Evolutionary conservation across 192 early-diverging fungal genomes (phyloP).

Genomic region (Lunasporangiospora selenospora): DNA sequence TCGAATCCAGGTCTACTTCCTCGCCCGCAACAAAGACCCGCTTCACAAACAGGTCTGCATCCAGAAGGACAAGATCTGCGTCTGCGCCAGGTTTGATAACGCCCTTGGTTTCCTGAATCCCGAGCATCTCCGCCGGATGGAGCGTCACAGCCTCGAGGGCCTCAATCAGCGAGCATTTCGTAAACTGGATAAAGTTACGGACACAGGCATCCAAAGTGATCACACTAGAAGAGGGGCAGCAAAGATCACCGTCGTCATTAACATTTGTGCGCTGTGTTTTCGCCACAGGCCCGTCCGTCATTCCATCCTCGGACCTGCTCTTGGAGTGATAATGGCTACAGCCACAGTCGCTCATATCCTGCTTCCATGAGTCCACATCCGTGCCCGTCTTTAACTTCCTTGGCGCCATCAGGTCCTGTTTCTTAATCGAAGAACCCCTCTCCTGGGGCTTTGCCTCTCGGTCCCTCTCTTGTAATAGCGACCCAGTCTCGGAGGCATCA

Average conservation of each 20-base stretch:
- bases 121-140: conserved; percentile 77
- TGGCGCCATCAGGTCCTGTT: no score
- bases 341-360: no score
- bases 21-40: conserved; percentile 75
- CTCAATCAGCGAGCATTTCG: conserved; percentile 76
- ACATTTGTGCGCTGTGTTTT: conserved; percentile 12
- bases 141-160: conserved; percentile 83
- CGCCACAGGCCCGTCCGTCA: not conserved
- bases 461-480: no score
- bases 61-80: conserved; percentile 78
- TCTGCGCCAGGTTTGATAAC: conserved; percentile 75
- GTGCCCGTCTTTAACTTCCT: no score
- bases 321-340: no score
- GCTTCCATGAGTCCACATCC: no score
- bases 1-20: conserved; percentile 56
- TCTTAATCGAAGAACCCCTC: no score
- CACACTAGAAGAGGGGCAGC: conserved; percentile 56
- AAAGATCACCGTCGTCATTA: conserved; percentile 40
- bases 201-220: conserved; percentile 76
- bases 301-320: no score
- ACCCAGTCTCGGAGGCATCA: no score
- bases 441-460: no score
- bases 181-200: conserved; percentile 80
- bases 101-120: conserved; percentile 76
- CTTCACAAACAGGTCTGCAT: conserved; percentile 69